Conservation (phyloP, 345 rosid genomes). For the Heritiera fomes region DNA sequence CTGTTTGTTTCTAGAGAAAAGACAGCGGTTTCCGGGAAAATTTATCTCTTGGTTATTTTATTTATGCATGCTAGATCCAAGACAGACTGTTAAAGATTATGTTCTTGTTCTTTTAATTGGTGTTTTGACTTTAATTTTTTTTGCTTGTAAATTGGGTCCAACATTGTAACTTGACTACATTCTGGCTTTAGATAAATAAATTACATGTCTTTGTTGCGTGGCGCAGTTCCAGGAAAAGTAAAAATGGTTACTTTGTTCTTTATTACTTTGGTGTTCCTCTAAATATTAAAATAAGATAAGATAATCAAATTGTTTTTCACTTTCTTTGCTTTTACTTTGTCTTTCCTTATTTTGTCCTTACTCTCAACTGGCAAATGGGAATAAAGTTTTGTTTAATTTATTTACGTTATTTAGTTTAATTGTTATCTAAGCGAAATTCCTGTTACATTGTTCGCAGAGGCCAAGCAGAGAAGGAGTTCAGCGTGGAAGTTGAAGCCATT, state of each 20-base stretch:
- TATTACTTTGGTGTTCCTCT: constrained; percentile 22
- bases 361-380: neutral
- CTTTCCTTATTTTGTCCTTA: constrained; percentile 2
- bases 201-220: constrained; percentile 3
- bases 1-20: constrained; percentile 35
- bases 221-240: constrained; percentile 26
- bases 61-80: constrained; percentile 29
- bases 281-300: neutral
- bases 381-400: constrained; percentile 12
- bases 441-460: constrained; percentile 48
- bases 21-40: constrained; percentile 11
- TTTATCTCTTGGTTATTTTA: constrained; percentile 7
- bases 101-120: neutral
- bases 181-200: constrained; percentile 11
- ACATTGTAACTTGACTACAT: neutral
- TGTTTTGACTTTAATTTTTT: neutral
- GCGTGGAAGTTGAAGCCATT: constrained; percentile 92
- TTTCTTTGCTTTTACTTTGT: constrained; percentile 24
- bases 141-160: neutral
- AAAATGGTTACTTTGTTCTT: constrained; percentile 35
- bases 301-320: neutral
- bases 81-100: constrained; percentile 13
- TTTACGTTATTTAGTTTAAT: constrained; percentile 9
- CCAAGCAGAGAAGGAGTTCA: constrained; percentile 96
- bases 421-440: neutral